Percentiles rank a stretch among this genome's conserved stretches.
phyloP scores from a whole-genome alignment of 768 basidiomycete species.

The Pholiota microspora region DNA sequence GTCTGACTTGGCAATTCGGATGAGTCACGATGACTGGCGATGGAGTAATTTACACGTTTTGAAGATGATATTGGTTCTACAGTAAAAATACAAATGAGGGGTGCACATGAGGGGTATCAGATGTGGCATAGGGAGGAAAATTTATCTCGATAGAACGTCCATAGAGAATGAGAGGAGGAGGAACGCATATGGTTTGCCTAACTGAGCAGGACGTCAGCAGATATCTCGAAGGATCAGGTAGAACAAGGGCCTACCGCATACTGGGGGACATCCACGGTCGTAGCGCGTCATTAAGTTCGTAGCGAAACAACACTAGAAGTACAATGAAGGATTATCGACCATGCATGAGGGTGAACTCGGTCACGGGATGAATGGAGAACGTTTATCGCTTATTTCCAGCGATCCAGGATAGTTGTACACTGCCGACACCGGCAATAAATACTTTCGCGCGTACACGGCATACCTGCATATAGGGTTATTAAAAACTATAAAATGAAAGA shows the following conservation, averaged over 20 bases:
- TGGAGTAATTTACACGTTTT: too few species aligned
- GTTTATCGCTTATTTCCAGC: conserved; percentile 47
- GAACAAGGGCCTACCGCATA: neutral
- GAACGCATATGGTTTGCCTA: conserved; percentile 12
- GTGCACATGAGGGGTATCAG: neutral
- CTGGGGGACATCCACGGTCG: neutral
- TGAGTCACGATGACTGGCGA: too few species aligned
- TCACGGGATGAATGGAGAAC: neutral
- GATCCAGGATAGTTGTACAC: conserved; percentile 76
- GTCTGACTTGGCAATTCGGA: too few species aligned
- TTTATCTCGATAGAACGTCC: conserved; percentile 5
- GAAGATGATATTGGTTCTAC: neutral
- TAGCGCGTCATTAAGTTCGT: neutral
- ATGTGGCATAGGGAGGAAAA: neutral
- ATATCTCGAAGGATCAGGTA: neutral
- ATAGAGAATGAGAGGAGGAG: neutral
- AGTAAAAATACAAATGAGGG: conserved; percentile 11
- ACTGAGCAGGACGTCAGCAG: neutral
- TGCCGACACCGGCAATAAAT: conserved; percentile 71
- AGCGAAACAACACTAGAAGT: neutral
- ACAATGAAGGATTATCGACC: neutral
- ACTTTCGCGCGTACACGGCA: conserved; percentile 79
- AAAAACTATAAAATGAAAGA: neutral
- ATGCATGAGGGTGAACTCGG: neutral
- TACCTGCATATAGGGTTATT: conserved; percentile 41